Evolutionary conservation across 345 rosid species (phyloP).

Genomic region (Salix brachista): DNA sequence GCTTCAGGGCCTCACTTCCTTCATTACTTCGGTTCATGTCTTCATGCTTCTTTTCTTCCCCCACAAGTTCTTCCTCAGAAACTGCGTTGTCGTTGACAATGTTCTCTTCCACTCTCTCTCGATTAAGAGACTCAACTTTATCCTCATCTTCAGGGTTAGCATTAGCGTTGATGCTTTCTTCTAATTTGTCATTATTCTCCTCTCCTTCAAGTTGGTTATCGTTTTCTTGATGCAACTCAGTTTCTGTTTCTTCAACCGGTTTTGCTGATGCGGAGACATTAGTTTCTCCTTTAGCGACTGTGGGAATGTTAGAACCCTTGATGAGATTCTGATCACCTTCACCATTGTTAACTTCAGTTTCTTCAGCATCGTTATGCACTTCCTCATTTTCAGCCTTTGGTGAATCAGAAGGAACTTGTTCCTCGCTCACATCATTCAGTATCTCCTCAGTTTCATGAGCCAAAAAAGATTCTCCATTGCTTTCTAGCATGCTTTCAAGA

Average conservation of each 20-base stretch:
- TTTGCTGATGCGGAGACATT: slow-evolving; percentile 17
- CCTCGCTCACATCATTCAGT: slow-evolving; percentile 25
- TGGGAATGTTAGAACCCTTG: slow-evolving; percentile 5
- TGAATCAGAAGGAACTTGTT: slow-evolving; percentile 9
- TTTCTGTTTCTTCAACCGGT: background rate
- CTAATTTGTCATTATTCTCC: background rate
- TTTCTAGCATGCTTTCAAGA: slow-evolving; percentile 25
- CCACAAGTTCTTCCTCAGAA: background rate
- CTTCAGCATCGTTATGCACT: slow-evolving; percentile 14
- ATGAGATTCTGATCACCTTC: slow-evolving; percentile 27
- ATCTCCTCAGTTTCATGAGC: slow-evolving; percentile 33
- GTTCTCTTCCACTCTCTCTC: background rate
- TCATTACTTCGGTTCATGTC: background rate
- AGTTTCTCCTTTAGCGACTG: slow-evolving; percentile 18
- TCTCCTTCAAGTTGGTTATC: slow-evolving; percentile 3
- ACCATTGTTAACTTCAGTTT: slow-evolving; percentile 6
- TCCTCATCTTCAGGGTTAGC: slow-evolving; percentile 20
- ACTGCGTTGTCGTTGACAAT: background rate
- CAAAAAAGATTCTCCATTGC: slow-evolving; percentile 7
- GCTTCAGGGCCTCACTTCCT: background rate
- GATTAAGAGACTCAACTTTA: slow-evolving; percentile 13
- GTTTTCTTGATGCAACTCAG: slow-evolving; percentile 1
- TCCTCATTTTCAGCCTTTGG: slow-evolving; percentile 18
- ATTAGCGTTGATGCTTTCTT: background rate
- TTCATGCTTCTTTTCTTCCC: slow-evolving; percentile 3